Conservation (phyloP, 768 basidiomycete species). For the Ephemerocybe angulata region DNA sequence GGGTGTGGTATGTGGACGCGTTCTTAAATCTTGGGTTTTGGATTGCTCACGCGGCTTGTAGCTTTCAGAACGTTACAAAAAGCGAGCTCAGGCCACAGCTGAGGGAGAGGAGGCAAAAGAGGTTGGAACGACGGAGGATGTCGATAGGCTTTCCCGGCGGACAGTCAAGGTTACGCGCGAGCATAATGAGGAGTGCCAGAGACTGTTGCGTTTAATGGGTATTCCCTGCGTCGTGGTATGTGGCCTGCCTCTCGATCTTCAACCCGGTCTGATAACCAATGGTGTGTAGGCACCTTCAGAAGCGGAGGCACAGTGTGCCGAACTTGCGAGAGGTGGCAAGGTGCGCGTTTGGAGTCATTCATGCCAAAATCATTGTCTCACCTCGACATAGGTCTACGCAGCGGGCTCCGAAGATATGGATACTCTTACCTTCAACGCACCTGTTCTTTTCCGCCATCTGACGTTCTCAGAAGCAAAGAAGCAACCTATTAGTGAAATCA, state of each 20-base stretch:
- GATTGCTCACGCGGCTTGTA: conserved; percentile 30
- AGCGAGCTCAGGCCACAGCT: conserved; percentile 88
- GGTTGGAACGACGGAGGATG: conserved; percentile 87
- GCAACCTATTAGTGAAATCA: conserved; percentile 91
- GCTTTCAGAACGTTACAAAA: conserved; percentile 96
- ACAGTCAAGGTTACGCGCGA: conserved; percentile 93
- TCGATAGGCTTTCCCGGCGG: conserved; percentile 85
- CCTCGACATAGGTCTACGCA: conserved; percentile 71
- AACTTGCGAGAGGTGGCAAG: conserved; percentile 94
- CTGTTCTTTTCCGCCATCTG: conserved; percentile 89
- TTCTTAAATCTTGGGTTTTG: background rate
- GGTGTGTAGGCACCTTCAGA: conserved; percentile 85
- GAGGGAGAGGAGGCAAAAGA: conserved; percentile 97
- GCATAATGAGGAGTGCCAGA: conserved; percentile 94
- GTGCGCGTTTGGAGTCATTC: conserved; percentile 31
- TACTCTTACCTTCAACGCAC: conserved; percentile 91
- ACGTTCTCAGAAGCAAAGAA: conserved; percentile 99
- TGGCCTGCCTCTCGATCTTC: background rate
- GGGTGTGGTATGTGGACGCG: conserved; percentile 71
- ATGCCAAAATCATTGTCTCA: background rate
- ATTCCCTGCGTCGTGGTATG: conserved; percentile 91
- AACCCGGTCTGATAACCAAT: conserved; percentile 1
- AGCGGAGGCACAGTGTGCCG: conserved; percentile 98
- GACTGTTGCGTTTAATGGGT: conserved; percentile 88
- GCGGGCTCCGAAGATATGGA: conserved; percentile 99